Conservation (phyloP, 1,284 basidiomycete species). For the Cutaneotrichosporon dermatis region DNA sequence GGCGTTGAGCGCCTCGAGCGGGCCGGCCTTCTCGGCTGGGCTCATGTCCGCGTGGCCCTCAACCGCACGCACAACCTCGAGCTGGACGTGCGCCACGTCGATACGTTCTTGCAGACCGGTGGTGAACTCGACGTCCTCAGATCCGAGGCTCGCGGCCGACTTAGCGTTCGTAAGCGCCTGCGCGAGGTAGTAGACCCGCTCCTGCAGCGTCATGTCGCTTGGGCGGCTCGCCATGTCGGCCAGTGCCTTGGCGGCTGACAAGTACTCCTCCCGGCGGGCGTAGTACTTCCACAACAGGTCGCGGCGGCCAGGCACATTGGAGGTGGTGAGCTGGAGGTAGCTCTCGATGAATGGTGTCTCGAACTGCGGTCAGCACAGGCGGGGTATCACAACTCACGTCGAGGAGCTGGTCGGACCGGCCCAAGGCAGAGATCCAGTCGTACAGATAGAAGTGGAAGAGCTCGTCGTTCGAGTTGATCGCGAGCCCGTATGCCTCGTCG, state of each 20-base stretch:
- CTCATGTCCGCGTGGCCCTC: conserved; percentile 46
- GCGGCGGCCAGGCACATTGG: conserved; percentile 58
- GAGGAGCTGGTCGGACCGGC: conserved; percentile 80
- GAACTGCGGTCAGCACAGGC: conserved; percentile 23
- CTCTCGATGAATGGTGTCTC: conserved; percentile 61
- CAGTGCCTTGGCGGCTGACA: conserved; percentile 82
- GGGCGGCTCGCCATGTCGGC: conserved; percentile 79
- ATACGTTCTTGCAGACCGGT: conserved; percentile 92
- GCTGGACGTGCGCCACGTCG: conserved; percentile 93
- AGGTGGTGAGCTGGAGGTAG: conserved; percentile 58
- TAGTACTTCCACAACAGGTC: conserved; percentile 97
- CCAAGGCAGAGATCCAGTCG: conserved; percentile 80
- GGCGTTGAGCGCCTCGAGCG: conserved; percentile 58
- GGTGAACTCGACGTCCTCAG: conserved; percentile 83
- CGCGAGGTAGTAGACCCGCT: conserved; percentile 80
- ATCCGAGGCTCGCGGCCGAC: conserved; percentile 69
- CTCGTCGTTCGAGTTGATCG: conserved; percentile 78
- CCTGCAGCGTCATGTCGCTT: conserved; percentile 62
- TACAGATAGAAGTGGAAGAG: conserved; percentile 93
- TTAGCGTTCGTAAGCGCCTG: conserved; percentile 94
- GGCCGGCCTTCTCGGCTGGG: conserved; percentile 55
- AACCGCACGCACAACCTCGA: conserved; percentile 62
- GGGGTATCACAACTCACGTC: conserved; percentile 57
- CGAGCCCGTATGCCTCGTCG: conserved; percentile 55
- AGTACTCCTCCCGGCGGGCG: conserved; percentile 78